Evolutionary conservation across 23 red algal species (phyloP).

Genomic region (Gracilaria vermiculophylla): DNA sequence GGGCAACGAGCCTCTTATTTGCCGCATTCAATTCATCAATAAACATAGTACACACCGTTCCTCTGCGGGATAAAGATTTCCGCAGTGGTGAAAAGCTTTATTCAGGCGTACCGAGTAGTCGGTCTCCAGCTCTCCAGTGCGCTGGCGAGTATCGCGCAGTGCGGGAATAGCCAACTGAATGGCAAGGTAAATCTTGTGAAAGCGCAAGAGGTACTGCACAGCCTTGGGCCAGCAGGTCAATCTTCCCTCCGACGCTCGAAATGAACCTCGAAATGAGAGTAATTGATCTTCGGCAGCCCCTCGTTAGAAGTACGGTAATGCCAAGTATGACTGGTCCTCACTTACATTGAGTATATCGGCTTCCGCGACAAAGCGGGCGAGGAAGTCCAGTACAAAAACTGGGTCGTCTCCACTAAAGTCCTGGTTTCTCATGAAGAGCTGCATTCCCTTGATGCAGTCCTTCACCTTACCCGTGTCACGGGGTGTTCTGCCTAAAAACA

Average conservation of each 20-base stretch:
- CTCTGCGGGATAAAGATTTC: background rate
- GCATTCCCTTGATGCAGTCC: background rate
- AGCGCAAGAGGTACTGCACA: background rate
- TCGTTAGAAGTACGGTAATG: background rate
- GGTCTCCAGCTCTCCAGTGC: background rate
- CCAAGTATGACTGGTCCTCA: background rate
- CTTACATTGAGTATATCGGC: background rate
- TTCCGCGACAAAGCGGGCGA: too few species aligned
- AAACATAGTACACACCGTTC: background rate
- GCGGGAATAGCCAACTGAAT: background rate
- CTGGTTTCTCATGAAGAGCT: background rate
- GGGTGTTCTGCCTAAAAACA: background rate
- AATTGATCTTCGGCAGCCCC: background rate
- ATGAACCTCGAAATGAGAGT: background rate
- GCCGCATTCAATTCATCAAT: background rate
- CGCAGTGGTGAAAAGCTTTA: background rate
- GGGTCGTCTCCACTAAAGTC: background rate
- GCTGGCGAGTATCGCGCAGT: background rate
- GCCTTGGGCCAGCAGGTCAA: background rate
- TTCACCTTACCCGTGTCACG: background rate
- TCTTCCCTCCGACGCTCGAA: background rate
- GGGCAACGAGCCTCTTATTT: background rate
- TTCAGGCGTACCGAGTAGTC: too few species aligned
- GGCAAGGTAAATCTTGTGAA: background rate
- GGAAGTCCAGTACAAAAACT: background rate